Evolutionary conservation across 2,329 filamentous ascomycete species (phyloP), one percentile per base, ranked within the genome.

Genomic region (Trichothecium roseum): DNA sequence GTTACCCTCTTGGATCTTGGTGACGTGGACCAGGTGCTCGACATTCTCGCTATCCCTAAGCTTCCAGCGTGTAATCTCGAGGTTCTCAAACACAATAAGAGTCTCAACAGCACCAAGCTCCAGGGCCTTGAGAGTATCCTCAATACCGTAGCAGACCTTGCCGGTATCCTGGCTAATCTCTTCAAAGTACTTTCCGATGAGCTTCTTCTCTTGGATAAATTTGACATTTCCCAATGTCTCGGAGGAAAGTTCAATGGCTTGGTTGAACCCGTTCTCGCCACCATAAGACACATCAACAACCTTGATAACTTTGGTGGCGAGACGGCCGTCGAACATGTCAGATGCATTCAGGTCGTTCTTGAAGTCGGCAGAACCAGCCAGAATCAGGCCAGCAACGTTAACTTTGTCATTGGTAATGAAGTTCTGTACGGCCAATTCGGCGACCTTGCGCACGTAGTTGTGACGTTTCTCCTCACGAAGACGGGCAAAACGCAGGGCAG

Each of bases 121-220:
- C 47, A 98, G 66, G 34, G 91, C 91, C 70, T 95, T 96, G 53
- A 98, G 72, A 13, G 91, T 98, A 58, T 98, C 93, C 2, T 96
- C 91, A 43, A 98, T 81, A 71, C 91, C 87, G 60, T 98, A 98
- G 71, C 91, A 98, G 48, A 98, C 80, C 56, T 87, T 91, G 49
- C 91, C 91, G 35, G 83, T 94, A 56, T 98, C 91, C 63, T 94
- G 87, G 59, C 86, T 94, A 54, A 98, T 96, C 64, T 98, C 89
- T 59, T 98, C 88, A 53, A 98, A 98, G 72, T 98, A 98, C 58
- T 84, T 87, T 59, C 89, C 89, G 55, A 98, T 98, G 44, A 98
- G 78, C 70, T 95, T 98, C 82, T 98, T 98, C 74, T 98, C 91
- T 65, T 98, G 91, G 59, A 98, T 95, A 62, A 98, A 98, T 68